These are phyloP conservation scores for Saccharum hybrid DNA, from an alignment of 202 grass and related monocot genomes.

Conservation along the genomic window DNA sequence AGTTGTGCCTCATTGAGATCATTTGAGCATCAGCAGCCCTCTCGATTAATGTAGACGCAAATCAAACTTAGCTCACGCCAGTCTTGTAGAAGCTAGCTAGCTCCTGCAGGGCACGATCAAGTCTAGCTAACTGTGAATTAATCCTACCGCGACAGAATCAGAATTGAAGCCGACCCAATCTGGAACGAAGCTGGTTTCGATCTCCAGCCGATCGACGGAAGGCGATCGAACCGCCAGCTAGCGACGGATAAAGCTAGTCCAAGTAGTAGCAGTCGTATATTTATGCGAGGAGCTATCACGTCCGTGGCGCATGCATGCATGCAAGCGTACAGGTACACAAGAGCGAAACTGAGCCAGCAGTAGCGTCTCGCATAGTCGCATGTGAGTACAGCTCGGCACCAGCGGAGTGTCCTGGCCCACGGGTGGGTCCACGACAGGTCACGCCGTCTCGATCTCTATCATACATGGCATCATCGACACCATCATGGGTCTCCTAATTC, in stretches of 20 bases:
- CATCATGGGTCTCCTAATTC: slow-evolving; percentile 1
- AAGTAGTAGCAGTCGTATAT: slow-evolving; percentile 5
- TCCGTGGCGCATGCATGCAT: slow-evolving; percentile 10
- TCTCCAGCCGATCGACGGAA: background rate
- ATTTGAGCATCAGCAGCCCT: background rate
- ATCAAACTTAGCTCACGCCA: slow-evolving; percentile 1
- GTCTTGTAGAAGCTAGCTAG: background rate
- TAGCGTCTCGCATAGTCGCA: background rate
- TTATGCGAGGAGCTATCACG: slow-evolving; percentile 28
- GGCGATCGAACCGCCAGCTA: background rate
- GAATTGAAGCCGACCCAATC: background rate
- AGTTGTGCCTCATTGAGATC: background rate
- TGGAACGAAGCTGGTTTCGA: background rate
- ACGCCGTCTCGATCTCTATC: slow-evolving; percentile 31
- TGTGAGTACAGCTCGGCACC: slow-evolving; percentile 59
- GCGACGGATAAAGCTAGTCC: background rate
- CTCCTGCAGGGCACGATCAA: background rate
- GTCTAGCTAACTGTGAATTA: background rate
- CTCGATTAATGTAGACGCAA: slow-evolving; percentile 18
- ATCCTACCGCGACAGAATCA: background rate
- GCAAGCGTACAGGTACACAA: background rate
- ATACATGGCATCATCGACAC: background rate
- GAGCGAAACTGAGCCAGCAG: background rate
- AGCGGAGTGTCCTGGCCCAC: slow-evolving; percentile 34
- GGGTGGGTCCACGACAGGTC: slow-evolving; percentile 58